phyloP scores from a whole-genome alignment of 1,139 yeast genomes.

The Geotrichum restrictum region DNA sequence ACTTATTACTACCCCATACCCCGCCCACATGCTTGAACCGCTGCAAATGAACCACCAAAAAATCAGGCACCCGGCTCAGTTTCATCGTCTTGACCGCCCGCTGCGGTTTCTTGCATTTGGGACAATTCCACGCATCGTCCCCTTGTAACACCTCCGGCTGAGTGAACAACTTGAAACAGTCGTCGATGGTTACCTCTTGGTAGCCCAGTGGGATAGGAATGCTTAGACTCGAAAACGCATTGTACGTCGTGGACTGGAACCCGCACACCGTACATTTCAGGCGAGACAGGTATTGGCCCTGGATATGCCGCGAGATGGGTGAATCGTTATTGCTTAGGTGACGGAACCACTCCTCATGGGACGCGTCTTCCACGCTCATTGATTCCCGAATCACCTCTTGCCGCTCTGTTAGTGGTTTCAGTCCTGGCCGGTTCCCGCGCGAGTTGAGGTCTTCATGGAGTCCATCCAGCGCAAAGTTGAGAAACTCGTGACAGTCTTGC shows the following conservation, averaged over 20 bases:
- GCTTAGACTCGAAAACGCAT: constrained; percentile 70
- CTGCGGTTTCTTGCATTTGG: constrained; percentile 65
- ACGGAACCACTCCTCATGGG: constrained; percentile 93
- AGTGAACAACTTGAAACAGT: constrained; percentile 69
- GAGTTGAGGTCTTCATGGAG: constrained; percentile 85
- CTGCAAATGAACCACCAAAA: constrained; percentile 71
- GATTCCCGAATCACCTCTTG: constrained; percentile 74
- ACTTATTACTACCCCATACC: constrained; percentile 46
- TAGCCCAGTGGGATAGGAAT: constrained; percentile 59
- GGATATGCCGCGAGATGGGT: constrained; percentile 77
- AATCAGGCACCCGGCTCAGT: constrained; percentile 68
- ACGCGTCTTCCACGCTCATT: constrained; percentile 75
- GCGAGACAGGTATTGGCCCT: constrained; percentile 84
- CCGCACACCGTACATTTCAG: constrained; percentile 73
- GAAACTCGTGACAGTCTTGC: constrained; percentile 90
- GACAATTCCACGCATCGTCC: constrained; percentile 90
- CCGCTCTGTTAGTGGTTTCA: constrained; percentile 60
- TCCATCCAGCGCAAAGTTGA: constrained; percentile 77
- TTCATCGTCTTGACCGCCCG: constrained; percentile 64
- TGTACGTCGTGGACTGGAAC: constrained; percentile 80
- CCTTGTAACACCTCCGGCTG: constrained; percentile 67
- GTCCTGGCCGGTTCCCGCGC: constrained; percentile 53
- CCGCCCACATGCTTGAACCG: constrained; percentile 53
- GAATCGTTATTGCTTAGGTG: constrained; percentile 82
- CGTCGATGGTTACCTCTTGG: constrained; percentile 47